Evolutionary conservation across 495 filamentous ascomycete species (phyloP).

Genomic region (Emericellopsis terricola): DNA sequence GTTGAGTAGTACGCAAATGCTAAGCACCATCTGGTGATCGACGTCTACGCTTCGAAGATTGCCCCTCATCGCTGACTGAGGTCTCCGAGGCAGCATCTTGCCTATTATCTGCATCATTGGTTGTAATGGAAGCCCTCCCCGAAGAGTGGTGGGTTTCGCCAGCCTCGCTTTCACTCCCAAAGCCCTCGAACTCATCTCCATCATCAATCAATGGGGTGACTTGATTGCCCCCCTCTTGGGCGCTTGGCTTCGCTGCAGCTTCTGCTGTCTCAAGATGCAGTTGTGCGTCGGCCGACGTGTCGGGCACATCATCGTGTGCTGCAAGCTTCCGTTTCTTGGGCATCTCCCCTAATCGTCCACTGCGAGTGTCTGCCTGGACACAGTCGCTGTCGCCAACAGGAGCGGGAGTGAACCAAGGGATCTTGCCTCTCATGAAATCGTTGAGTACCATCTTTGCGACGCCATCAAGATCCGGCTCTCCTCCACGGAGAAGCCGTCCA

Average conservation of each 20-base stretch:
- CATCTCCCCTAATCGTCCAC: conserved; percentile 41
- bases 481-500: conserved; percentile 69
- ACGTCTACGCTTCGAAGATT: too few relatives aligned
- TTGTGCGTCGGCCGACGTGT: conserved; percentile 10
- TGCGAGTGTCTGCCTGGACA: conserved; percentile 35
- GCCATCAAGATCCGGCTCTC: conserved; percentile 61
- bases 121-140: too few relatives aligned
- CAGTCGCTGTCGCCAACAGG: conserved; percentile 40
- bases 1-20: too few relatives aligned
- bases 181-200: conserved; percentile 34
- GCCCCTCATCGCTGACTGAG: too few relatives aligned
- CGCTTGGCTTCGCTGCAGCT: conserved; percentile 6
- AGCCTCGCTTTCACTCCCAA: conserved; percentile 29
- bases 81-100: too few relatives aligned
- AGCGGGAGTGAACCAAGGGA: conserved; percentile 85
- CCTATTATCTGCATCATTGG: too few relatives aligned
- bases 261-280: conserved; percentile 5
- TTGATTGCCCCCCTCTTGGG: conserved; percentile 5
- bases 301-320: conserved; percentile 21
- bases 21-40: too few relatives aligned
- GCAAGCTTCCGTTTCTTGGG: conserved; percentile 36
- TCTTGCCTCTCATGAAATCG: conserved; percentile 85
- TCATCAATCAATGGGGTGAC: too few relatives aligned
- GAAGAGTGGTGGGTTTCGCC: too few relatives aligned
- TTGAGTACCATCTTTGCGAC: conserved; percentile 85